Conservation (phyloP, 2,329 filamentous ascomycete genomes). For the Neodidymelliopsis sp. region DNA sequence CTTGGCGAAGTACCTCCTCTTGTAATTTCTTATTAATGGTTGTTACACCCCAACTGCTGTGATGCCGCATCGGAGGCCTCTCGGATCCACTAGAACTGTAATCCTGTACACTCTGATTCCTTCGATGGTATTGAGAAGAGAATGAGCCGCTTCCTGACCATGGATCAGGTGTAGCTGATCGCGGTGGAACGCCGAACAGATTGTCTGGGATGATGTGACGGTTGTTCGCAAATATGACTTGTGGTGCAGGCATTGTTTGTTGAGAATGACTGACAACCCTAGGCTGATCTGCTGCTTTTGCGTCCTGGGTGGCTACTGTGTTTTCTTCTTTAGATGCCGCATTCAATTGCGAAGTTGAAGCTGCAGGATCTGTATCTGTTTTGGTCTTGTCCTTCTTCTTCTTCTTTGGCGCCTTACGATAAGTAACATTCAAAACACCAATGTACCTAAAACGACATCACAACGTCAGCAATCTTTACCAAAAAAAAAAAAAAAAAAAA, state of each 20-base stretch:
- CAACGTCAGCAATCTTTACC: constrained; percentile 41
- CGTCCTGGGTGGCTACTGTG: constrained; percentile 15
- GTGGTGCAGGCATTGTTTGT: constrained; percentile 76
- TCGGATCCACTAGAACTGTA: constrained; percentile 30
- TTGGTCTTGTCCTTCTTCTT: constrained; percentile 53
- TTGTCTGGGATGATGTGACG: constrained; percentile 89
- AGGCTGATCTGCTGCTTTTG: constrained; percentile 28
- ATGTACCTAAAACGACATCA: constrained; percentile 74
- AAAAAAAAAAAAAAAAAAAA: no score
- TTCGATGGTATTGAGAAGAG: constrained; percentile 44
- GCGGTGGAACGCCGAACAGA: constrained; percentile 71
- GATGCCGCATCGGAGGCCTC: constrained; percentile 57
- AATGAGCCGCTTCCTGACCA: constrained; percentile 41
- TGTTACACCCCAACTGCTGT: constrained; percentile 82
- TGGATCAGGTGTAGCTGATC: constrained; percentile 48
- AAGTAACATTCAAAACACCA: constrained; percentile 94
- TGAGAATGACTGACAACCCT: constrained; percentile 78
- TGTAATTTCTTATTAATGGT: constrained; percentile 87
- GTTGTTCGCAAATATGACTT: constrained; percentile 93
- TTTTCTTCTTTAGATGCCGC: constrained; percentile 26
- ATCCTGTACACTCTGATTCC: constrained; percentile 46
- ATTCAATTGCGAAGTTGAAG: constrained; percentile 28
- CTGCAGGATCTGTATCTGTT: constrained; percentile 24
- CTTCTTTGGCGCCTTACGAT: constrained; percentile 79
- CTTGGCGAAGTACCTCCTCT: constrained; percentile 91